Conservation (phyloP, 768 basidiomycete species). For the Chalciporus sphaerocephalus region DNA sequence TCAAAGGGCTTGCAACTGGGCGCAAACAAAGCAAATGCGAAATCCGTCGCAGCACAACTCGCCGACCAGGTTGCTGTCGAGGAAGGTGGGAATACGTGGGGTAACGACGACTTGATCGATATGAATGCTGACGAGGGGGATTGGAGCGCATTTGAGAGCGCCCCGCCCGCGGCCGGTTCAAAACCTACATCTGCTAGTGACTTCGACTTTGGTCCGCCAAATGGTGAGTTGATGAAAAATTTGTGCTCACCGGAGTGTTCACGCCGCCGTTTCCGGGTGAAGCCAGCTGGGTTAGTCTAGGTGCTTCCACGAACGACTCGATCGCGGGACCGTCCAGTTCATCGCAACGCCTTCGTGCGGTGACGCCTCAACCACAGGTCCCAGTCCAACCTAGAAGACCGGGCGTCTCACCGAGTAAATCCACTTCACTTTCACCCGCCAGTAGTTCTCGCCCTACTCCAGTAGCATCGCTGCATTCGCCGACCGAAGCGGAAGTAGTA, state of each 20-base stretch:
- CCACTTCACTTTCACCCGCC: slow-evolving; percentile 8
- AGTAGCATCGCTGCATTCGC: slow-evolving; percentile 12
- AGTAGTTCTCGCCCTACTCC: slow-evolving; percentile 23
- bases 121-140: slow-evolving; percentile 90
- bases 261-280: slow-evolving; percentile 1
- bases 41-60: slow-evolving; percentile 47
- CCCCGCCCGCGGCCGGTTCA: slow-evolving; percentile 29
- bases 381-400: slow-evolving; percentile 5
- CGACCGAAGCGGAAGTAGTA: slow-evolving; percentile 10
- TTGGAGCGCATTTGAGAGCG: slow-evolving; percentile 89
- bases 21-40: slow-evolving; percentile 43
- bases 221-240: slow-evolving; percentile 5
- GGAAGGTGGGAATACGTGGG: slow-evolving; percentile 53
- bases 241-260: neutral
- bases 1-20: slow-evolving; percentile 70
- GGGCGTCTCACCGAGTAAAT: slow-evolving; percentile 1
- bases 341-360: slow-evolving; percentile 13
- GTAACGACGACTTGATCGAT: slow-evolving; percentile 80
- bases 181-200: slow-evolving; percentile 22
- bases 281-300: slow-evolving; percentile 24
- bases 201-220: slow-evolving; percentile 25
- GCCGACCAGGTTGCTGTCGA: slow-evolving; percentile 52
- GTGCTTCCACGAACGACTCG: slow-evolving; percentile 1
- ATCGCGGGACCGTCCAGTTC: slow-evolving; percentile 9
- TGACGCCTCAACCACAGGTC: slow-evolving; percentile 19